phyloP scores from a whole-genome alignment of 1,139 yeast genomes.

The Saccharomycopsis crataegensis region DNA sequence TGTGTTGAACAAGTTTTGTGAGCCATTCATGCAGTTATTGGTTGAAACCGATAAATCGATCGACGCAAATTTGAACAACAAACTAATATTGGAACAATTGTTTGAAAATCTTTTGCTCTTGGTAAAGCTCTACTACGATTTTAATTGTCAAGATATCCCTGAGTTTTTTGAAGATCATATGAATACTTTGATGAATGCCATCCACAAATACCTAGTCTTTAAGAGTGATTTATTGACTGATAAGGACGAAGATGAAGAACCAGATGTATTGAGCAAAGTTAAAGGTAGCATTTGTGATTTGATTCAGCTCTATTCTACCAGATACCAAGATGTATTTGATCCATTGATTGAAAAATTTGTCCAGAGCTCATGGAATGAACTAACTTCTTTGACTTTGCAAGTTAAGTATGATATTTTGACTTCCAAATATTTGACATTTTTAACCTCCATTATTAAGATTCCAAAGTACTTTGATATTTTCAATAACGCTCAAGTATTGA shows the following conservation, averaged over 20 bases:
- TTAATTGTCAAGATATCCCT: slow-evolving; percentile 96
- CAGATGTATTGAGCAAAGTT: slow-evolving; percentile 63
- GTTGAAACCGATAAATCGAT: slow-evolving; percentile 61
- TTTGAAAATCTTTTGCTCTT: slow-evolving; percentile 68
- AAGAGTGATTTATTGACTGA: slow-evolving; percentile 48
- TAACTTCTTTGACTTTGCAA: slow-evolving; percentile 60
- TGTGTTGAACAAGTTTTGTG: slow-evolving; percentile 80
- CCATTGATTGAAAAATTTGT: slow-evolving; percentile 71
- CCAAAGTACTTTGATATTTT: slow-evolving; percentile 61
- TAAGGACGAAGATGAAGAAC: slow-evolving; percentile 55
- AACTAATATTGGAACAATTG: slow-evolving; percentile 43
- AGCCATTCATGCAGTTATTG: slow-evolving; percentile 67
- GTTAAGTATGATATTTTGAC: slow-evolving; percentile 80
- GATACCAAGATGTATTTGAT: slow-evolving; percentile 88
- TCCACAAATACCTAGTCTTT: slow-evolving; percentile 73
- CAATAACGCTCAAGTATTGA: slow-evolving; percentile 58
- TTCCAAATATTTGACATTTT: slow-evolving; percentile 70
- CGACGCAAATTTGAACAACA: slow-evolving; percentile 37
- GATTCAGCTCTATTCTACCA: slow-evolving; percentile 74
- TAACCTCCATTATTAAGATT: slow-evolving; percentile 73
- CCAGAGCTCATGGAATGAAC: slow-evolving; percentile 72
- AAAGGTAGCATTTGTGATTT: slow-evolving; percentile 83
- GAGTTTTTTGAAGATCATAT: slow-evolving; percentile 95
- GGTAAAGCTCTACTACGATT: slow-evolving; percentile 79
- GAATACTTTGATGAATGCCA: slow-evolving; percentile 65